These are phyloP conservation scores for Tetracladium setigerum DNA, from an alignment of 495 filamentous ascomycete genomes.

Conservation along the genomic window DNA sequence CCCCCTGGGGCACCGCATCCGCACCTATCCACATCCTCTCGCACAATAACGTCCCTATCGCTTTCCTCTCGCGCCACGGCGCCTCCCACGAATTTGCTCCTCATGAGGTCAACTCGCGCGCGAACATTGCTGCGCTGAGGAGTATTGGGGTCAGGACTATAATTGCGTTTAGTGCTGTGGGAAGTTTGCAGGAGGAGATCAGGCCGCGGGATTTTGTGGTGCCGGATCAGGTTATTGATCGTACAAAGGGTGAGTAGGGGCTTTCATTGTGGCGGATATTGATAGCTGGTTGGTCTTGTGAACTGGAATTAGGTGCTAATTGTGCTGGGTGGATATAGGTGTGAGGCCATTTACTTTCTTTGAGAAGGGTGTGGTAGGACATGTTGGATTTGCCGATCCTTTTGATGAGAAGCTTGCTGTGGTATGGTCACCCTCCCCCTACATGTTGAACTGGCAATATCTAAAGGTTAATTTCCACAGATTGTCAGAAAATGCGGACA, in stretches of 20 bases:
- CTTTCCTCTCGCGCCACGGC: constrained; percentile 92
- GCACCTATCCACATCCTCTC: constrained; percentile 86
- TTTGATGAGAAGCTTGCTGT: constrained; percentile 74
- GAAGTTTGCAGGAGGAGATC: constrained; percentile 84
- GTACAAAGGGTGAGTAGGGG: constrained; percentile 65
- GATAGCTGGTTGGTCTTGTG: constrained; percentile 15
- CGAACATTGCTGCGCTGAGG: constrained; percentile 93
- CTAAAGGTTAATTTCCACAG: background rate
- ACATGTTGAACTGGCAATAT: background rate
- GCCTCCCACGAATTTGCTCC: constrained; percentile 80
- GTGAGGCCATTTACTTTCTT: constrained; percentile 92
- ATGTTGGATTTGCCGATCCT: constrained; percentile 92
- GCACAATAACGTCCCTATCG: constrained; percentile 72
- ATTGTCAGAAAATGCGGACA: constrained; percentile 68
- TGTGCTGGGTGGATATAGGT: background rate
- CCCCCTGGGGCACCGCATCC: constrained; percentile 90
- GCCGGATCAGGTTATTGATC: constrained; percentile 94
- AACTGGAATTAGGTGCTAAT: background rate
- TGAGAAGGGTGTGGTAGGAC: constrained; percentile 85
- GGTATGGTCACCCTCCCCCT: background rate
- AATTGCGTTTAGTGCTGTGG: constrained; percentile 93
- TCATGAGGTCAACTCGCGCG: constrained; percentile 82
- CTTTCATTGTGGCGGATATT: too few relatives aligned
- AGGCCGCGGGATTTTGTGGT: constrained; percentile 93
- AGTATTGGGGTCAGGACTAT: constrained; percentile 80